Evolutionary conservation across 164 flowering plant species (phyloP), one percentile per base, ranked within the genome.

Genomic region (Euptelea pleiosperma): DNA sequence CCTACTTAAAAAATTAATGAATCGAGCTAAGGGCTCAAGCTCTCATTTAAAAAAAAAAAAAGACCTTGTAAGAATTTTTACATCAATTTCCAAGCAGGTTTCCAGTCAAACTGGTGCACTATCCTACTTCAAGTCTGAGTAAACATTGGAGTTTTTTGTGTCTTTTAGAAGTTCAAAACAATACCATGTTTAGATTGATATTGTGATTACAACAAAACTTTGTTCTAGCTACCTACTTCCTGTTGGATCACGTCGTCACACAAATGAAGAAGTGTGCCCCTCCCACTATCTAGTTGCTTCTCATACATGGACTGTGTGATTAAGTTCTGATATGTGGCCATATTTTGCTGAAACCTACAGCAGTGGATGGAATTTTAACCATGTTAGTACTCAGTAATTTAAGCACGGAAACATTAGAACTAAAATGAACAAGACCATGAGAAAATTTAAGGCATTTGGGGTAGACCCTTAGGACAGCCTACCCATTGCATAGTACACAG

Each of bases 191-290:
- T 43, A 18, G 11, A 25, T 24, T 25, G 51, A 46, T 46, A 25
- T 22, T 22, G 9, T 25, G 24, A 22, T 19, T n/a, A 42, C n/a
- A n/a, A n/a, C n/a, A n/a, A n/a, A n/a, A n/a, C n/a, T n/a, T n/a
- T n/a, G n/a, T n/a, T n/a, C n/a, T n/a, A n/a, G n/a, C n/a, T 47
- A 61, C 89, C 65, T 75, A 94, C 99, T 80, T 94, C 99, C 69
- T 94, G 97, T 67, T 91, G 97, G 71, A 94, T 85, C 57, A 91
- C 93, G 62, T 94, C 99, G 70, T 94, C 99, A 68, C 97, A 94
- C 73, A 94, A 71, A 65, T 88, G 99, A 69, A 94, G 93, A 75
- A 94, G 95, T 43, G 97, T 91, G 41, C 97, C 97, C 79, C 57
- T 85, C 70, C 99, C 97, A 74, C 97, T 91, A 64, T 94, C 99